Conservation (phyloP, 2,329 filamentous ascomycete genomes). For the Blumeria hordei region DNA sequence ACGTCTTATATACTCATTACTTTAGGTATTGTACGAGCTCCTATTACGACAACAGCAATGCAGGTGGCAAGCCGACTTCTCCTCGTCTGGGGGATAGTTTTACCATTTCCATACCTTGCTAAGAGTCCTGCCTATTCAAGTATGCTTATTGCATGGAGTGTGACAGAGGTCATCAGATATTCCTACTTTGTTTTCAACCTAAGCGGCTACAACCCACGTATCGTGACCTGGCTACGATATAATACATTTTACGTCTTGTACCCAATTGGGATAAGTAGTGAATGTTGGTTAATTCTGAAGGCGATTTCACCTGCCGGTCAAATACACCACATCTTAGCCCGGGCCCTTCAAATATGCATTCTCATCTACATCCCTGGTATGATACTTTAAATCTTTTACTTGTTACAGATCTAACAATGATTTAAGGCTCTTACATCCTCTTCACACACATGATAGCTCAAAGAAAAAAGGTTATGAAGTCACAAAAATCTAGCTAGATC, state of each 20-base stretch:
- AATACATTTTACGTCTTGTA: constrained; percentile 89
- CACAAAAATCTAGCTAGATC: not conserved
- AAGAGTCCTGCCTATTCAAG: constrained; percentile 38
- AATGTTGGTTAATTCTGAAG: constrained; percentile 56
- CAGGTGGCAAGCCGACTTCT: constrained; percentile 74
- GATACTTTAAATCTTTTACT: constrained; percentile 13
- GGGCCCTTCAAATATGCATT: constrained; percentile 38
- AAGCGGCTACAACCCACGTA: constrained; percentile 31
- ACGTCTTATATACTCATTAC: constrained; percentile 3
- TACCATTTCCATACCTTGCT: constrained; percentile 44
- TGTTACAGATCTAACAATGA: constrained; percentile 5
- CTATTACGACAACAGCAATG: constrained; percentile 64
- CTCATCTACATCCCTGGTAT: constrained; percentile 58
- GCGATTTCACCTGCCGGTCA: constrained; percentile 35
- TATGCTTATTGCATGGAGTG: constrained; percentile 70
- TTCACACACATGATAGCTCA: constrained; percentile 93
- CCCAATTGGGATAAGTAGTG: constrained; percentile 71
- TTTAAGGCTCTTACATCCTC: constrained; percentile 41
- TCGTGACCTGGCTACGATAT: constrained; percentile 63
- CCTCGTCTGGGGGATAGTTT: constrained; percentile 68
- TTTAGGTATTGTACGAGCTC: constrained; percentile 61
- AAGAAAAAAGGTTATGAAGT: constrained; percentile 39
- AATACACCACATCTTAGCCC: constrained; percentile 27
- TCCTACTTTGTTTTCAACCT: constrained; percentile 66
- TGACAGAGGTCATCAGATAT: constrained; percentile 87